Percentiles rank a stretch among this genome's conserved stretches.
Evolutionary conservation across 2,329 filamentous ascomycete species (phyloP).

Genomic region (Fonsecaea nubica): DNA sequence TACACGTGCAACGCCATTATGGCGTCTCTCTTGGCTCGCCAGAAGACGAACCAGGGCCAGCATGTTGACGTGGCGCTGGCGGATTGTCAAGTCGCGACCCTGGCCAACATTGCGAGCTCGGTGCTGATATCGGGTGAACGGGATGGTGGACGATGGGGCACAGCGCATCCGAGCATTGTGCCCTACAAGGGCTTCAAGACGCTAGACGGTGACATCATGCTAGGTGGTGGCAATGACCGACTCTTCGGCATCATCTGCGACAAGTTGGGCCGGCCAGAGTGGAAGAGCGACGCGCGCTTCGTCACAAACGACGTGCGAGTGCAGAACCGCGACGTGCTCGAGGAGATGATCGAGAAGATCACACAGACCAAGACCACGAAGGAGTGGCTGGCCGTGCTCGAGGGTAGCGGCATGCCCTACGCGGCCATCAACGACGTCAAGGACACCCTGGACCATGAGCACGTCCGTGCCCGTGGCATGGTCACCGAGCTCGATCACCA

Average conservation of each 20-base stretch:
- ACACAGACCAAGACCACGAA: slow-evolving; percentile 79
- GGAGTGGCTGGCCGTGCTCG: slow-evolving; percentile 85
- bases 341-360: slow-evolving; percentile 76
- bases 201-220: slow-evolving; percentile 66
- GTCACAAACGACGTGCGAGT: slow-evolving; percentile 66
- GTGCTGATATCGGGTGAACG: slow-evolving; percentile 85
- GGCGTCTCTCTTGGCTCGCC: slow-evolving; percentile 83
- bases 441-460: slow-evolving; percentile 79
- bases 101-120: slow-evolving; percentile 95
- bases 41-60: slow-evolving; percentile 72
- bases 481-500: slow-evolving; percentile 85
- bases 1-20: slow-evolving; percentile 96
- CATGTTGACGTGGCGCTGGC: slow-evolving; percentile 90
- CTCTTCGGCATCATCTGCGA: slow-evolving; percentile 67
- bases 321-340: slow-evolving; percentile 74
- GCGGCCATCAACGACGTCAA: slow-evolving; percentile 94
- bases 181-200: slow-evolving; percentile 85
- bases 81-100: slow-evolving; percentile 91
- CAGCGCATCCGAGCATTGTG: slow-evolving; percentile 97
- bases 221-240: slow-evolving; percentile 69
- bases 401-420: slow-evolving; percentile 93
- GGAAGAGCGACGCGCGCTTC: slow-evolving; percentile 63
- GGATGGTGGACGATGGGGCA: slow-evolving; percentile 92
- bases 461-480: slow-evolving; percentile 84
- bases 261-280: slow-evolving; percentile 63